Percentiles rank a stretch among this genome's conserved stretches.
Conservation (phyloP, 176 grass and related monocot species). For the Carex scoparia region DNA sequence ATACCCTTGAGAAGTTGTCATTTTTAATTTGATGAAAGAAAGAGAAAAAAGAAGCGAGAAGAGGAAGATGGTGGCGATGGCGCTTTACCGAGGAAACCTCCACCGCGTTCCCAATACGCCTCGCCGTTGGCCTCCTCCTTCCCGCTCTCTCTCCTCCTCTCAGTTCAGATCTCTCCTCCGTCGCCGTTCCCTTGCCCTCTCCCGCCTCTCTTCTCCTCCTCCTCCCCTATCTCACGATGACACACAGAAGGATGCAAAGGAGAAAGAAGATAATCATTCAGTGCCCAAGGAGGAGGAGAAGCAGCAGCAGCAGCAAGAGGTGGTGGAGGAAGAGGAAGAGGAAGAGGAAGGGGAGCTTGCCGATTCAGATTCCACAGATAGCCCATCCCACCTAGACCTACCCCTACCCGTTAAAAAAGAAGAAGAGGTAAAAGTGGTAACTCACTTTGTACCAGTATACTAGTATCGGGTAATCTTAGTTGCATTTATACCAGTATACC, state of each 20-base stretch:
- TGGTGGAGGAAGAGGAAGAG: background rate
- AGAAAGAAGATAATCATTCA: background rate
- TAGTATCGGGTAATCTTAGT: too few relatives aligned
- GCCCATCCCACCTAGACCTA: background rate
- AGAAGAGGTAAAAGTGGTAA: background rate
- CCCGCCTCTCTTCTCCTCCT: slow-evolving; percentile 16
- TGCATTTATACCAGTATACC: too few relatives aligned
- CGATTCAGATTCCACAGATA: background rate
- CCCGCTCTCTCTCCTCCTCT: slow-evolving; percentile 26
- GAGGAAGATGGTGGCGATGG: slow-evolving; percentile 52
- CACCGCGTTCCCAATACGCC: slow-evolving; percentile 39
- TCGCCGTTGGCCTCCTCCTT: slow-evolving; percentile 34
- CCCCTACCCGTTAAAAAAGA: background rate
- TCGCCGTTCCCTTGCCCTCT: slow-evolving; percentile 39
- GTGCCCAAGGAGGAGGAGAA: background rate
- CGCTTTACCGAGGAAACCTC: slow-evolving; percentile 74
- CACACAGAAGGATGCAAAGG: background rate
- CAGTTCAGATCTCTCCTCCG: slow-evolving; percentile 53
- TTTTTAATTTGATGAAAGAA: too few relatives aligned
- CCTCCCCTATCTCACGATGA: background rate
- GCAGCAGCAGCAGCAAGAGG: background rate
- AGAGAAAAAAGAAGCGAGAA: background rate
- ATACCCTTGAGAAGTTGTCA: too few relatives aligned
- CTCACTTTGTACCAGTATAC: too few relatives aligned
- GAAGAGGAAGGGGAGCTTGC: background rate